Evolutionary conservation across 768 basidiomycete species (phyloP).

Genomic region (Lentinus brumalis): DNA sequence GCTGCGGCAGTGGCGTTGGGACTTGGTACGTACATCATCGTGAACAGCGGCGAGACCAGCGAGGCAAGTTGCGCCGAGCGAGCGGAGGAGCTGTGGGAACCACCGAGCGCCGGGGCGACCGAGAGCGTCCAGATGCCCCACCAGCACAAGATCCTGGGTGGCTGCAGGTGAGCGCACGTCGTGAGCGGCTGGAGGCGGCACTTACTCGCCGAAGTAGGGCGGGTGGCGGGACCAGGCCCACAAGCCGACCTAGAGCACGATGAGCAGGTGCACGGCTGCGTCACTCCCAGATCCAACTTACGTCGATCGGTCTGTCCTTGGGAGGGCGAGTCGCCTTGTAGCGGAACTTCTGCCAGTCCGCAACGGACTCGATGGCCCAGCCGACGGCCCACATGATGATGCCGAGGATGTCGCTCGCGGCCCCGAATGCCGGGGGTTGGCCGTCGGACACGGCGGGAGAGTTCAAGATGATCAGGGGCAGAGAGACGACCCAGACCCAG

Average conservation of each 20-base stretch:
- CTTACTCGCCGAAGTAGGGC: conserved; percentile 72
- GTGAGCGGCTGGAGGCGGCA: conserved; percentile 15
- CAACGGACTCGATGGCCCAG: conserved; percentile 54
- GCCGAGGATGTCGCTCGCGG: conserved; percentile 62
- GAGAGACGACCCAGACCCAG: conserved; percentile 68
- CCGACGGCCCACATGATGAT: conserved; percentile 63
- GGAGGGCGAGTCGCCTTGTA: conserved; percentile 54
- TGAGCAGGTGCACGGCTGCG: too few relatives aligned
- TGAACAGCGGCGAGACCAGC: conserved; percentile 65
- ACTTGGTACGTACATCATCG: conserved; percentile 51
- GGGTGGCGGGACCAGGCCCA: conserved; percentile 67
- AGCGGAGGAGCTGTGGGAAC: conserved; percentile 42
- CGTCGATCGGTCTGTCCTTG: conserved; percentile 51
- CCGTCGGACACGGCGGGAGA: conserved; percentile 64
- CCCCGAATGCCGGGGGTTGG: conserved; percentile 60
- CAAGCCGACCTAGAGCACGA: conserved; percentile 41
- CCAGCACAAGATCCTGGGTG: conserved; percentile 57
- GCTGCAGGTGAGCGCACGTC: background rate
- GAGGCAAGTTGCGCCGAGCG: conserved; percentile 60
- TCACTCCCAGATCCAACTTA: conserved; percentile 23
- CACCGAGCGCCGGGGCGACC: conserved; percentile 54
- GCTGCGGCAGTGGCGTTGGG: background rate
- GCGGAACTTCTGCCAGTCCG: conserved; percentile 62
- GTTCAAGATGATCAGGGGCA: conserved; percentile 66
- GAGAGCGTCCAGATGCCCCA: conserved; percentile 66